Base-by-base conservation (phyloP, 305 asterid genomes). In the Fraxinus latifolia region DNA sequence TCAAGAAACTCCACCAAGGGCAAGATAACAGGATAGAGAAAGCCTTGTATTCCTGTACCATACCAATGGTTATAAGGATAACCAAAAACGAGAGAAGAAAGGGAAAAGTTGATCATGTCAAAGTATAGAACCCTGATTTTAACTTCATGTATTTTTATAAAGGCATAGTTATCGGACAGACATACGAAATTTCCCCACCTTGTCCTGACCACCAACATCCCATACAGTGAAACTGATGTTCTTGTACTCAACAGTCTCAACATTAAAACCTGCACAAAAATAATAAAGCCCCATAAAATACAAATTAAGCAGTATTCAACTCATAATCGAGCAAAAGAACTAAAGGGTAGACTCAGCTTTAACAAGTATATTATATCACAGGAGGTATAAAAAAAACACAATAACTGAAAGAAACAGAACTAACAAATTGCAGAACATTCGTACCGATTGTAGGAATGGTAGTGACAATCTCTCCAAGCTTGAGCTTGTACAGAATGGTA, bases 391-490 rank as follows among this genome's bases (percentile, higher is more conserved):
- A 9, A 74, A 76, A 9, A 84, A 9, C 6, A 76, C 72, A 58
- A 5, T 37, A 8, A 14, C 8, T 14, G 31, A 67, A 83, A 74
- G 39, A 65, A 42, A 25, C 17, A 60, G 12, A 47, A 65, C 21
- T 25, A 60, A 7, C 2, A 7, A 74, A 74, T 50, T 55, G 15
- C 37, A 68, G 70, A 83, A 47, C 27, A 70, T 34, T 2, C 92
- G 77, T 91, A 91, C 93, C 93, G 60, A 90, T 91, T 80, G 95
- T 91, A 58, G 95, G 95, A 77, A 91, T 91, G 19, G 95, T 91
- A 11, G 95, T 91, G 80, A 91, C 95, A 25, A 91, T 91, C 91
- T 91, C 94, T 83, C 95, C 95, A 23, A 91, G 91, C 90, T 91
- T 91, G 85, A 91, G 94, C 91, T 91, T 91, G 91, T 91, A 91